Conservation (phyloP, 1,284 basidiomycete genomes). For the Melampsora larici-populina region DNA sequence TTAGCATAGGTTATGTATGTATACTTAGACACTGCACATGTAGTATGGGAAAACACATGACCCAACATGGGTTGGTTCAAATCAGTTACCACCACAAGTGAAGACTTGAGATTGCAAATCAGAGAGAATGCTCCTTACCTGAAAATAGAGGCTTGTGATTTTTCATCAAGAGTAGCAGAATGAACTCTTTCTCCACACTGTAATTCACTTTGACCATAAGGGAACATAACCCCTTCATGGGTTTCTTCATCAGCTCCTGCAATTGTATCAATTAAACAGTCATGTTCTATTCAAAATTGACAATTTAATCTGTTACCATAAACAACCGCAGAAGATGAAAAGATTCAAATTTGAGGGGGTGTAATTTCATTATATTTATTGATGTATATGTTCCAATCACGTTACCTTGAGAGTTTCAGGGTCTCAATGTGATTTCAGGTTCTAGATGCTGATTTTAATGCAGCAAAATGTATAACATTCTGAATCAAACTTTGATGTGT, state of each 20-base stretch:
- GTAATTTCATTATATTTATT: slow-evolving; percentile 22
- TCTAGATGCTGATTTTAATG: slow-evolving; percentile 31
- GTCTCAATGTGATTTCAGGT: slow-evolving; percentile 18
- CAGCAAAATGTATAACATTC: slow-evolving; percentile 42
- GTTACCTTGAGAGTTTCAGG: slow-evolving; percentile 23
- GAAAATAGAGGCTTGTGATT: background rate
- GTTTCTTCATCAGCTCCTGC: background rate
- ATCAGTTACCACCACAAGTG: too few relatives aligned
- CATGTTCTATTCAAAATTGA: background rate
- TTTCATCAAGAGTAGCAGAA: background rate
- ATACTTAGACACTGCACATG: too few relatives aligned
- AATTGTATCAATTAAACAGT: background rate
- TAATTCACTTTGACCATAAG: slow-evolving; percentile 36
- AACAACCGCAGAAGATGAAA: slow-evolving; percentile 40
- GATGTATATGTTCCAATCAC: slow-evolving; percentile 23
- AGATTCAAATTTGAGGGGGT: slow-evolving; percentile 6
- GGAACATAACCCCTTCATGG: slow-evolving; percentile 16
- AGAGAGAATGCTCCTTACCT: too few relatives aligned
- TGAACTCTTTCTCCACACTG: slow-evolving; percentile 38
- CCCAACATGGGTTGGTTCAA: too few relatives aligned
- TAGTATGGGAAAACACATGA: too few relatives aligned
- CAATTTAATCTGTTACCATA: slow-evolving; percentile 13
- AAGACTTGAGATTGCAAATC: too few relatives aligned
- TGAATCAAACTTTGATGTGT: background rate
- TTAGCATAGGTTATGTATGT: too few relatives aligned